These are phyloP conservation scores for Stagonosporopsis vannaccii DNA, from an alignment of 2,329 filamentous ascomycete genomes.

Conservation along the genomic window DNA sequence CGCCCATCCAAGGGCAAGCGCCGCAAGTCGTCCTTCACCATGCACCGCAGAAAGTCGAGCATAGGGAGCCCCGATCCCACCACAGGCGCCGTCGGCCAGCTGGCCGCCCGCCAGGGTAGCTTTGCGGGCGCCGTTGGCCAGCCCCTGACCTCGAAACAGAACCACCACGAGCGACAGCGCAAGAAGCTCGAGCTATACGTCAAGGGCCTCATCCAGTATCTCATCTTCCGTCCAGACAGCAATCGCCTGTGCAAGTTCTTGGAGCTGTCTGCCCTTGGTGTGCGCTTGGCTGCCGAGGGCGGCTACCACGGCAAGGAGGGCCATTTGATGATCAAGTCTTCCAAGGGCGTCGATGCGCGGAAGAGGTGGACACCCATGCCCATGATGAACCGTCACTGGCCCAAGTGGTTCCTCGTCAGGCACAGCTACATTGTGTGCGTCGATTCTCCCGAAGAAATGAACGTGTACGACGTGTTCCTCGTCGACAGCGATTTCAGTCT, in stretches of 20 bases:
- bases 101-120: constrained; percentile 47
- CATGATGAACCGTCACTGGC: constrained; percentile 81
- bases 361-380: constrained; percentile 79
- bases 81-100: constrained; percentile 29
- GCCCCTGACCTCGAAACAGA: constrained; percentile 55
- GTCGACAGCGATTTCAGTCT: constrained; percentile 88
- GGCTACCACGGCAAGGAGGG: constrained; percentile 99
- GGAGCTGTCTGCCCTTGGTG: constrained; percentile 90
- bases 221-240: constrained; percentile 96
- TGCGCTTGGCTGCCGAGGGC: constrained; percentile 91
- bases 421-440: constrained; percentile 98
- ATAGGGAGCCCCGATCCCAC: constrained; percentile 45
- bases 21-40: constrained; percentile 63
- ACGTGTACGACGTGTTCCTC: constrained; percentile 98
- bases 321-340: constrained; percentile 88
- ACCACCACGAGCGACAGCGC: constrained; percentile 80
- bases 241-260: constrained; percentile 96
- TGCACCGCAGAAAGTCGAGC: constrained; percentile 67
- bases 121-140: constrained; percentile 50
- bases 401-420: constrained; percentile 97
- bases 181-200: constrained; percentile 88
- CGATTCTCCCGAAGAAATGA: constrained; percentile 98
- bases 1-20: constrained; percentile 61
- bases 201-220: constrained; percentile 91
- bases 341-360: constrained; percentile 86